phyloP scores from a whole-genome alignment of 768 basidiomycete genomes.

The Pulveroboletus sp. region DNA sequence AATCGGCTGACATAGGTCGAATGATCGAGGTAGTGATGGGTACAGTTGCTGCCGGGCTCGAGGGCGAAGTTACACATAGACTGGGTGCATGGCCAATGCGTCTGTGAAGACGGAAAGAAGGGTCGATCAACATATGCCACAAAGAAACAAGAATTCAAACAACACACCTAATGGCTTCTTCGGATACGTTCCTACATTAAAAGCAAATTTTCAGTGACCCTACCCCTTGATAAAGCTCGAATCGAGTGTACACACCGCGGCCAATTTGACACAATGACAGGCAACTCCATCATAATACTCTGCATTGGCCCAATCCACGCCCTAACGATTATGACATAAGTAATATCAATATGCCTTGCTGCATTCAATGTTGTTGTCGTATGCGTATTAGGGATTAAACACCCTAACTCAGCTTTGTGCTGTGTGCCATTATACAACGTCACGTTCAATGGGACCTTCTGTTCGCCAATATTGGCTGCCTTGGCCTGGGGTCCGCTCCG shows the following conservation, averaged over 20 bases:
- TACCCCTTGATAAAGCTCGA: background rate
- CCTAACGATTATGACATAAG: constrained; percentile 71
- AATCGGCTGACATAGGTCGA: constrained; percentile 22
- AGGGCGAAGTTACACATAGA: constrained; percentile 29
- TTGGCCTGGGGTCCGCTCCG: constrained; percentile 56
- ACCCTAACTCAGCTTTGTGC: constrained; percentile 68
- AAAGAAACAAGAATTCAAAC: background rate
- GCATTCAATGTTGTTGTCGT: constrained; percentile 78
- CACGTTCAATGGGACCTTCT: constrained; percentile 66
- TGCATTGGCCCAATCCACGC: constrained; percentile 69
- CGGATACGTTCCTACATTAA: constrained; percentile 55
- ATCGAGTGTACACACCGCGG: constrained; percentile 50
- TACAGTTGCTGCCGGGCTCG: constrained; percentile 28
- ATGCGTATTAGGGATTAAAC: constrained; percentile 65
- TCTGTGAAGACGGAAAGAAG: constrained; percentile 20
- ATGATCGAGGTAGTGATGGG: constrained; percentile 23
- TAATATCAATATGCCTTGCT: constrained; percentile 82
- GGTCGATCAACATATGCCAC: background rate
- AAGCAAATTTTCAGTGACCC: background rate
- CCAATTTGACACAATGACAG: constrained; percentile 83
- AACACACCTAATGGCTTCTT: constrained; percentile 56
- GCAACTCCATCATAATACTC: constrained; percentile 66
- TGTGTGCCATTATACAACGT: constrained; percentile 68
- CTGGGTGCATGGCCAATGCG: constrained; percentile 48
- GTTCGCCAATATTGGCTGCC: constrained; percentile 56